These are phyloP conservation scores for Trichophaea hybrida DNA, from an alignment of 2,329 filamentous ascomycete genomes.

Conservation along the genomic window DNA sequence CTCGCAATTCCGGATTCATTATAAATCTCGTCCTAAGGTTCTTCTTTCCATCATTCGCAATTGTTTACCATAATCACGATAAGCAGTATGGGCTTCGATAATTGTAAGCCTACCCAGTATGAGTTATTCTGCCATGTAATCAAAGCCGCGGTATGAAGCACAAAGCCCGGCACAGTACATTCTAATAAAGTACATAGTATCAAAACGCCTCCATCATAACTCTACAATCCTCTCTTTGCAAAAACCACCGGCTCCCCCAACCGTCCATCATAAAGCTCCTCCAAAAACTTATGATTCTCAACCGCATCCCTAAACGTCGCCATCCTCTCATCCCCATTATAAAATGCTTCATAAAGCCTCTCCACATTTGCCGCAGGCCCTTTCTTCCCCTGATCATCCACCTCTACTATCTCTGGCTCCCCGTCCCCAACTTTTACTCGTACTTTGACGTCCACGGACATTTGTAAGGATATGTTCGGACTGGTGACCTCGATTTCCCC, in stretches of 20 bases:
- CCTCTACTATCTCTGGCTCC: not conserved
- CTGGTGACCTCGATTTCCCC: not conserved
- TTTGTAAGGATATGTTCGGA: not conserved
- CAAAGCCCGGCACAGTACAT: no score
- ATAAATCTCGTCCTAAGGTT: no score
- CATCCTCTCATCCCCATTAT: not conserved
- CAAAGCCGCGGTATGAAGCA: no score
- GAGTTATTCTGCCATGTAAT: no score
- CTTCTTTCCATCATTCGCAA: no score
- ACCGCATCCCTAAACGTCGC: not conserved
- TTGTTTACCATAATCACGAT: no score
- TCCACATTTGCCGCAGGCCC: not conserved
- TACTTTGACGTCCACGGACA: not conserved
- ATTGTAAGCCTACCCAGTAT: no score
- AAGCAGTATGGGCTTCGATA: no score
- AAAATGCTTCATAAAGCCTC: not conserved
- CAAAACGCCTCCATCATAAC: no score
- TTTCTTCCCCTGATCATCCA: not conserved
- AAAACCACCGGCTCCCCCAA: not conserved
- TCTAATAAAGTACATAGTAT: no score
- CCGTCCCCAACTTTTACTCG: not conserved
- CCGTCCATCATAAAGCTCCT: not conserved
- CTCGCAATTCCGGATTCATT: no score
- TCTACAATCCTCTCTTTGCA: not conserved
- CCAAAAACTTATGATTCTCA: not conserved